Percentiles rank a stretch among this genome's conserved stretches.
These are phyloP conservation scores for Termitomyces sp. DNA, from an alignment of 768 basidiomycete species.

Conservation along the genomic window DNA sequence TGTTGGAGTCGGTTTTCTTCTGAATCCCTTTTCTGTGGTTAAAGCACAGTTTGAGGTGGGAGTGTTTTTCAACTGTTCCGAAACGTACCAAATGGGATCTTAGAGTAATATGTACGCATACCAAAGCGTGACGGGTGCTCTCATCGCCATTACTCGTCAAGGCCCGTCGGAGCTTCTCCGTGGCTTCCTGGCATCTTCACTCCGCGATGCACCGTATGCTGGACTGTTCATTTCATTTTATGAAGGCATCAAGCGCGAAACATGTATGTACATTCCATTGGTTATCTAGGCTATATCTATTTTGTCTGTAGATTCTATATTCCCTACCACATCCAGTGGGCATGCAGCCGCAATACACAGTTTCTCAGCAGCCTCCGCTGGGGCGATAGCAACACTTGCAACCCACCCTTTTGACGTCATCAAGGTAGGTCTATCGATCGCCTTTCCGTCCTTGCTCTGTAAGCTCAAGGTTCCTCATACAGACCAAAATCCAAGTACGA, in stretches of 20 bases:
- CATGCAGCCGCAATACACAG: slow-evolving; percentile 52
- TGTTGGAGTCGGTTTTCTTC: slow-evolving; percentile 70
- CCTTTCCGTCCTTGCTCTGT: not conserved
- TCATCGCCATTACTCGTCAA: slow-evolving; percentile 53
- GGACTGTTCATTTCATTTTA: slow-evolving; percentile 87
- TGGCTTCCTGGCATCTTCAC: slow-evolving; percentile 80
- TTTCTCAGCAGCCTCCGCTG: slow-evolving; percentile 71
- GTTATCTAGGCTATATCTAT: slow-evolving; percentile 1
- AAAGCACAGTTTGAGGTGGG: slow-evolving; percentile 88
- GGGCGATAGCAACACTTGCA: slow-evolving; percentile 74
- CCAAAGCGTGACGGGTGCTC: slow-evolving; percentile 50
- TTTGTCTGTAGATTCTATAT: slow-evolving; percentile 28
- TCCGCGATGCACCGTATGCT: slow-evolving; percentile 94
- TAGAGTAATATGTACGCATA: slow-evolving; percentile 81
- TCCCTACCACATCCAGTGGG: slow-evolving; percentile 36
- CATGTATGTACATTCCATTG: slow-evolving; percentile 36
- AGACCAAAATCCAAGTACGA: slow-evolving; percentile 95
- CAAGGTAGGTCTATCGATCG: slow-evolving; percentile 48
- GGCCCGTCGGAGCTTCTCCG: slow-evolving; percentile 81
- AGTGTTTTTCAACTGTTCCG: slow-evolving; percentile 13
- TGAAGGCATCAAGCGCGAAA: slow-evolving; percentile 76
- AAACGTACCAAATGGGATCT: slow-evolving; percentile 1
- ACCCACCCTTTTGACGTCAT: slow-evolving; percentile 95
- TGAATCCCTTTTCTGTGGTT: slow-evolving; percentile 88
- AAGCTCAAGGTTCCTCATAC: not conserved